These are phyloP conservation scores for Brassica juncea DNA, from an alignment of 345 rosid species.

Conservation along the genomic window DNA sequence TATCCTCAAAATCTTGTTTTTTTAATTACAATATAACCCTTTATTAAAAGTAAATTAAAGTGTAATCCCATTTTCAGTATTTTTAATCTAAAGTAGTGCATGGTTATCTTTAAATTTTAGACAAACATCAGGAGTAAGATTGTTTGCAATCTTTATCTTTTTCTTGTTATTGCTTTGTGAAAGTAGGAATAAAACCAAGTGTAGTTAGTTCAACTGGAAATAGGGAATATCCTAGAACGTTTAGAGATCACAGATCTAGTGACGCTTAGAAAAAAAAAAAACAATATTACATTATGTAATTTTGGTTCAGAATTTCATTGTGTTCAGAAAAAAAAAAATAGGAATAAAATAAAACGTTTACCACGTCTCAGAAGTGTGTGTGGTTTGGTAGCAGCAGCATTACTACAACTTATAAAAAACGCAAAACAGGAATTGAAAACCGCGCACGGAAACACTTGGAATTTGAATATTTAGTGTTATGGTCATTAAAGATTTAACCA, in stretches of 20 bases:
- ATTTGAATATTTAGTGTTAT: not conserved
- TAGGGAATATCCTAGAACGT: no score
- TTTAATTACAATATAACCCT: slow-evolving; percentile 16
- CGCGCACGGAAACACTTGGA: not conserved
- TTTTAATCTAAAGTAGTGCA: not conserved
- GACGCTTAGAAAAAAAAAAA: no score
- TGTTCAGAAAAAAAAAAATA: no score
- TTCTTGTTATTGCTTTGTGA: not conserved
- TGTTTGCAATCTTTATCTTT: not conserved
- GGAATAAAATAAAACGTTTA: slow-evolving; percentile 3
- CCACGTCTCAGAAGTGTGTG: slow-evolving; percentile 7
- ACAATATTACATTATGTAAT: no score
- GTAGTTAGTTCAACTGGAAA: no score
- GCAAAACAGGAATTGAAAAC: no score
- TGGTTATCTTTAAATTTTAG: not conserved
- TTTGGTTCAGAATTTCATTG: no score
- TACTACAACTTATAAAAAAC: not conserved
- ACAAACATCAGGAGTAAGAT: not conserved
- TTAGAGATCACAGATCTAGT: no score
- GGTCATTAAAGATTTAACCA: not conserved
- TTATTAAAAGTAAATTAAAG: not conserved
- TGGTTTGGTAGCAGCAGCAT: slow-evolving; percentile 25
- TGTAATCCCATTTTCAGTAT: not conserved
- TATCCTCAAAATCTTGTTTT: slow-evolving; percentile 2
- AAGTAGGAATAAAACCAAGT: not conserved